A percentile compares a stretch with the other conserved stretches of the same genome.
These are phyloP conservation scores for Cladosporium halotolerans DNA, from an alignment of 2,329 filamentous ascomycete species.

Conservation along the genomic window DNA sequence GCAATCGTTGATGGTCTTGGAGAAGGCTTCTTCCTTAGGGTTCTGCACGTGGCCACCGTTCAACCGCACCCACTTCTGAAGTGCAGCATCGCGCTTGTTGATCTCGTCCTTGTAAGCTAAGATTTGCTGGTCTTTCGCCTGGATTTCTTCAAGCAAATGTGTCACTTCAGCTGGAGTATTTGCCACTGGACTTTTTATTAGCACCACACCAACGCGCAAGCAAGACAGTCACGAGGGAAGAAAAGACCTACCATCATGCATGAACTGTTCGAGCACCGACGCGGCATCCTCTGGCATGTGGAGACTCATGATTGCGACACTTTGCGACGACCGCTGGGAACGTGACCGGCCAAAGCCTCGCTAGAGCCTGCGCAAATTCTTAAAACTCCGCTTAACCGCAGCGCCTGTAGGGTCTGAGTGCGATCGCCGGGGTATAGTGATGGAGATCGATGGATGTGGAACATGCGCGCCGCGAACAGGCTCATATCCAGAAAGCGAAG, in stretches of 20 bases:
- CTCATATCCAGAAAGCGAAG: neutral
- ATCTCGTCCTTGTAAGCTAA: slow-evolving; percentile 63
- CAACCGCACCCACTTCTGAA: slow-evolving; percentile 75
- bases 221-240: neutral
- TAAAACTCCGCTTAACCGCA: no score
- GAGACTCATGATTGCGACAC: slow-evolving; percentile 25
- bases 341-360: neutral
- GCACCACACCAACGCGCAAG: neutral
- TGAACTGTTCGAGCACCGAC: slow-evolving; percentile 72
- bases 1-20: slow-evolving; percentile 60
- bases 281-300: slow-evolving; percentile 55
- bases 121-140: slow-evolving; percentile 69
- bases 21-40: slow-evolving; percentile 66
- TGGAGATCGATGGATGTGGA: neutral
- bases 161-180: slow-evolving; percentile 78
- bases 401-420: no score
- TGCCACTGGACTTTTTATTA: slow-evolving; percentile 44
- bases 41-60: slow-evolving; percentile 69
- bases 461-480: neutral
- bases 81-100: slow-evolving; percentile 63
- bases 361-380: no score
- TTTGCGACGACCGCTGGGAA: neutral
- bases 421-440: neutral
- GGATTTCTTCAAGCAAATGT: slow-evolving; percentile 76
- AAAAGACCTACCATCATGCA: slow-evolving; percentile 52